These are phyloP conservation scores for Dictyostelium firmibasis DNA, from an alignment of 78 protist species.

Conservation along the genomic window DNA sequence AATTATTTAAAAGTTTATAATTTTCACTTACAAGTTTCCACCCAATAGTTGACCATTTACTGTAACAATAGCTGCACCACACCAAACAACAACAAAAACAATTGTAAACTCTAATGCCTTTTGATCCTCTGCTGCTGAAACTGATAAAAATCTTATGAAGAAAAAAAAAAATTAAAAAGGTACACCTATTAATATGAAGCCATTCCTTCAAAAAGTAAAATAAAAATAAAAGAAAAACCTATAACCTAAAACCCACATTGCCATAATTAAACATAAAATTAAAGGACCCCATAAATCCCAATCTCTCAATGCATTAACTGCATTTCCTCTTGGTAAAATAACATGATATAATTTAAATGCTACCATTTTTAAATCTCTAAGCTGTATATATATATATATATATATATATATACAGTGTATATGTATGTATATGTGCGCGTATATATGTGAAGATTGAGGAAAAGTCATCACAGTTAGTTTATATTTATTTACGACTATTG, in stretches of 20 bases:
- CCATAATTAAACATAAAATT: slow-evolving; percentile 87
- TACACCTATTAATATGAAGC: not conserved
- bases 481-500: too few relatives aligned
- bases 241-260: slow-evolving; percentile 82
- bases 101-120: slow-evolving; percentile 87
- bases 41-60: slow-evolving; percentile 95
- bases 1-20: too few relatives aligned
- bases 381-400: slow-evolving; percentile 7
- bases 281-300: slow-evolving; percentile 97
- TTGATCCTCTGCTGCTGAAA: slow-evolving; percentile 72
- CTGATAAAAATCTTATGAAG: slow-evolving; percentile 24
- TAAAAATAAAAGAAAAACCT: too few relatives aligned
- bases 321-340: slow-evolving; percentile 83
- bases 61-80: slow-evolving; percentile 94
- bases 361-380: slow-evolving; percentile 75
- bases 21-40: slow-evolving; percentile 80
- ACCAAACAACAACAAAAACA: slow-evolving; percentile 94
- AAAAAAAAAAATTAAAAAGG: not conserved
- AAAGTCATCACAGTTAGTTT: not conserved
- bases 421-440: not conserved
- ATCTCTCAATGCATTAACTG: slow-evolving; percentile 76
- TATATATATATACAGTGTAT: not conserved
- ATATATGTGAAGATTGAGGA: not conserved
- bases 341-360: slow-evolving; percentile 88
- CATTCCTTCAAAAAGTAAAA: not conserved